Evolutionary conservation across 2,329 filamentous ascomycete species (phyloP).

Genomic region (Triangularia verruculosa): DNA sequence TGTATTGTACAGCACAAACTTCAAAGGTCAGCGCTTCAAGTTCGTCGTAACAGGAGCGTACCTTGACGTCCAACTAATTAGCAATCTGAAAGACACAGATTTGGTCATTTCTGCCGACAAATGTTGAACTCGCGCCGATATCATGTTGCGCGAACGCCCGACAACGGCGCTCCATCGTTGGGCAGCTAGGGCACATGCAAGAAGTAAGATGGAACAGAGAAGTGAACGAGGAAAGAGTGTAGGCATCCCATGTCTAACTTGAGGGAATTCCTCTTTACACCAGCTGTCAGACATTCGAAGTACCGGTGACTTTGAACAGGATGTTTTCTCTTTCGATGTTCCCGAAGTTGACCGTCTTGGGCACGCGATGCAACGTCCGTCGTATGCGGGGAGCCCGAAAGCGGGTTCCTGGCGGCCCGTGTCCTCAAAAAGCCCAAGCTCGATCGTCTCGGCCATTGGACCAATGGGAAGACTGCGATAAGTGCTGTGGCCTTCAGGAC

Average conservation of each 20-base stretch:
- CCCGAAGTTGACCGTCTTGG: neutral
- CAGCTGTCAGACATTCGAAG: neutral
- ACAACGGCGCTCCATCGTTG: too few relatives aligned
- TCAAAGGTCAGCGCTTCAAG: neutral
- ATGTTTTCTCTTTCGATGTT: neutral
- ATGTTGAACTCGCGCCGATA: too few relatives aligned
- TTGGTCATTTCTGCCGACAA: neutral
- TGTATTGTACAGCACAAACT: neutral
- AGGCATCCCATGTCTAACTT: neutral
- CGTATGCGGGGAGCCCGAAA: conserved; percentile 14
- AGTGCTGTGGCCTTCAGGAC: conserved; percentile 12
- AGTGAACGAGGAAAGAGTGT: neutral
- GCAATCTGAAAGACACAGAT: neutral
- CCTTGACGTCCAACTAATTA: neutral
- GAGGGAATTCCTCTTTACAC: neutral
- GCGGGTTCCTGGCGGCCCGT: neutral
- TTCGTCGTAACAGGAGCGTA: neutral
- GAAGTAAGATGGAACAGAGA: neutral
- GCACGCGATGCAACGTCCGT: neutral
- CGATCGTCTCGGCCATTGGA: conserved; percentile 1
- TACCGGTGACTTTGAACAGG: neutral
- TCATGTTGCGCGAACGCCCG: neutral
- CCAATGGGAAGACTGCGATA: conserved; percentile 18
- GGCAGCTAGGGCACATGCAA: too few relatives aligned
- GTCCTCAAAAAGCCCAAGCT: neutral